Conservation (phyloP, 805 yeast genomes). For the Ogataea wickerhamii region DNA sequence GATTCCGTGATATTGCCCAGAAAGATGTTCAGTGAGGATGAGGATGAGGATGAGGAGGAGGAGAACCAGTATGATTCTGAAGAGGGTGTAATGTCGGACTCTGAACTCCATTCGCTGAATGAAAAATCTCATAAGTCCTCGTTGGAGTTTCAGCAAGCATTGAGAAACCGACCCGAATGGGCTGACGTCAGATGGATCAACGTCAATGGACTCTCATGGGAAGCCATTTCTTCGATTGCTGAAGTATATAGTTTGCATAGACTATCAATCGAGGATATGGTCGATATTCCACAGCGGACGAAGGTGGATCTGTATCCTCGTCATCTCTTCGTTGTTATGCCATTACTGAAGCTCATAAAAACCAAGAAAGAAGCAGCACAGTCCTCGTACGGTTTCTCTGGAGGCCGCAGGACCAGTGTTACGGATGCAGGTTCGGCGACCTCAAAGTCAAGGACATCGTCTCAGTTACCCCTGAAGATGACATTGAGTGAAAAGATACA, state of each 20-base stretch:
- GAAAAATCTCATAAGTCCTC: constrained; percentile 20
- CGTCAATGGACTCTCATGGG: constrained; percentile 61
- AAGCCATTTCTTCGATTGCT: constrained; percentile 47
- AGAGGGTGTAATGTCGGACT: constrained; percentile 1
- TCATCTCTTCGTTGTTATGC: constrained; percentile 53
- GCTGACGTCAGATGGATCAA: constrained; percentile 53
- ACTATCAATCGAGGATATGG: constrained; percentile 58
- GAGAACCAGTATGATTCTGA: constrained; percentile 8
- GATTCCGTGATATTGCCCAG: constrained; percentile 9
- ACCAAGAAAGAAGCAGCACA: constrained; percentile 13
- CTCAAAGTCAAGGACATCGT: not conserved
- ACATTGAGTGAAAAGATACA: constrained; percentile 21
- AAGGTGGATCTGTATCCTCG: constrained; percentile 51
- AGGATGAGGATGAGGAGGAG: constrained; percentile 11
- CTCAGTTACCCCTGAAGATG: not conserved
- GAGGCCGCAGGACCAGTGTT: not conserved
- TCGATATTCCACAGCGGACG: constrained; percentile 59
- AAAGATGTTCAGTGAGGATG: constrained; percentile 9
- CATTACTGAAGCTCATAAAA: constrained; percentile 45
- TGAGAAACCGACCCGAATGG: constrained; percentile 43
- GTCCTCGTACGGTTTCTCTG: not conserved
- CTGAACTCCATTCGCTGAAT: constrained; percentile 8
- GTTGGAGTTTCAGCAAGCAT: constrained; percentile 28
- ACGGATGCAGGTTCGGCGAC: constrained; percentile 7
- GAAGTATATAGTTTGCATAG: constrained; percentile 46